Evolutionary conservation across 2,329 filamentous ascomycete genomes (phyloP), one percentile per base, ranked within the genome.

Genomic region (Neofusicoccum ribis): DNA sequence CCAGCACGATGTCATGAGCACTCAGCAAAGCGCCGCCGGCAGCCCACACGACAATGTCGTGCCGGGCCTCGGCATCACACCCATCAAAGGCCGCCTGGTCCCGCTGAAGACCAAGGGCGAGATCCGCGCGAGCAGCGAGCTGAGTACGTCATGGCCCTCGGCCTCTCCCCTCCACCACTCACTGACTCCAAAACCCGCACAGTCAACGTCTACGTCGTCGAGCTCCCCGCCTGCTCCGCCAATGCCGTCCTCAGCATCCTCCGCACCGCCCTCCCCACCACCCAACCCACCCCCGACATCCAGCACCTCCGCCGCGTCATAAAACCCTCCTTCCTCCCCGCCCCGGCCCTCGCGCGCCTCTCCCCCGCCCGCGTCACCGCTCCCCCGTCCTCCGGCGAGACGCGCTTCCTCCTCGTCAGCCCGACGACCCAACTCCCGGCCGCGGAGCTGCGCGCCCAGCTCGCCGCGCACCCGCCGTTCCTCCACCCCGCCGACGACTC

Each of bases 291-390:
- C 59, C 79, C 82, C 70, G 60, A 63, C 60, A 75, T 83, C 56
- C 80, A 81, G 66, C 82, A 94, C 79, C 83, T 94, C 64, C 89
- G 91, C 68, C 86, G 91, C 75, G 91, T 92, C 75, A 90, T 89
- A 66, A 92, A 93, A 76, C 86, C 85, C 52, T 81, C 82, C 62
- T 89, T 90, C 72, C 82, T 93, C 8, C 89, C 90, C 9, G 79
- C 83, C 31, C 88, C 89, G 5, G 63, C 56, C 15, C 54, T 52
- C 37, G 31, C 17, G 27, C 64, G 62, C 44, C 27, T 65, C 44
- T 15, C 37, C 2, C 67, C 66, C 58, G 65, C 63, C 65, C 68
- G 68, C 62, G 65, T 60, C 12, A 81, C 79, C n/a, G 77, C 82
- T 0, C 49, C 60, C 6, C 4, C 60, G 3, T 8, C 74, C 76